Percentiles rank a stretch among this genome's conserved stretches.
These are phyloP conservation scores for Citrus sp. DNA, from an alignment of 345 rosid species.

Conservation along the genomic window DNA sequence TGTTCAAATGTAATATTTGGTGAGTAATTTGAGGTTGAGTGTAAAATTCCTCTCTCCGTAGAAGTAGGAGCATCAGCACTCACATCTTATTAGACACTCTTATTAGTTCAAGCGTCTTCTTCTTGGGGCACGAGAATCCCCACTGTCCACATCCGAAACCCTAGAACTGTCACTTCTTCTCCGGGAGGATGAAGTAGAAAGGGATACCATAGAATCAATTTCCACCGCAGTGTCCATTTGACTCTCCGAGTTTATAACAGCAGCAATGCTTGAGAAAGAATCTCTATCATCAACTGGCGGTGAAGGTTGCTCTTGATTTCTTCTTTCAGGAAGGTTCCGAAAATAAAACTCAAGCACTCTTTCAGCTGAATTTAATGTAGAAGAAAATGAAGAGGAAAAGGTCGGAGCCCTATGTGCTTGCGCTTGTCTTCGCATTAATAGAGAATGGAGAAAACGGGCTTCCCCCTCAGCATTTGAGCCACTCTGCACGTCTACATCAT, in stretches of 20 bases:
- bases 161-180: conserved; percentile 71
- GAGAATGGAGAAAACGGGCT: conserved; percentile 44
- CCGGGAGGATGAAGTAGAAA: conserved; percentile 77
- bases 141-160: conserved; percentile 74
- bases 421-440: conserved; percentile 50
- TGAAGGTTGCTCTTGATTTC: conserved; percentile 72
- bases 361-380: conserved; percentile 58
- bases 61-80: no score
- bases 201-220: conserved; percentile 80
- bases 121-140: conserved; percentile 82
- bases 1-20: conserved; percentile 10
- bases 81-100: background rate
- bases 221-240: conserved; percentile 82
- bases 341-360: conserved; percentile 53
- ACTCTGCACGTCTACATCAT: conserved; percentile 54
- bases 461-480: conserved; percentile 49
- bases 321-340: conserved; percentile 45
- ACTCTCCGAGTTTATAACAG: conserved; percentile 82
- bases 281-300: conserved; percentile 78
- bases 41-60: background rate
- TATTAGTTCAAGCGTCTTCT: conserved; percentile 61
- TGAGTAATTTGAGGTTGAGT: background rate
- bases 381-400: conserved; percentile 38
- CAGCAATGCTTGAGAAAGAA: conserved; percentile 85
- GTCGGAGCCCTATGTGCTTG: conserved; percentile 59